These are phyloP conservation scores for Trametes hirsuta DNA, from an alignment of 1,284 basidiomycete genomes.

Conservation along the genomic window DNA sequence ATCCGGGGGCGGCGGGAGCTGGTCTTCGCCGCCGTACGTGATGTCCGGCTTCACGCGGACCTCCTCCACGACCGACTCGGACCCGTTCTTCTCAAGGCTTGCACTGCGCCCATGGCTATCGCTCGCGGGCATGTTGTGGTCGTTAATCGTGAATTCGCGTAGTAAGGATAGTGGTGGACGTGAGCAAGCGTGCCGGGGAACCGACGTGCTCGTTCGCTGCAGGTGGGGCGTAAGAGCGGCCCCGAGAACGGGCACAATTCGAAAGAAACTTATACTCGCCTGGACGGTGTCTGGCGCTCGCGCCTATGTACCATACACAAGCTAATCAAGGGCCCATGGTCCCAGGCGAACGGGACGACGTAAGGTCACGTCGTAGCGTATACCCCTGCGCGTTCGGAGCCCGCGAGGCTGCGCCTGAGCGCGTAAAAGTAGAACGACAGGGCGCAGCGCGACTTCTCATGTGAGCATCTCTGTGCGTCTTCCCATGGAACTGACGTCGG, in stretches of 20 bases:
- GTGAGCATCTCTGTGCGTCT: neutral
- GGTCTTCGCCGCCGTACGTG: conserved; percentile 30
- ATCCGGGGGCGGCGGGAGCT: conserved; percentile 48
- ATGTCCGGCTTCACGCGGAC: conserved; percentile 6
- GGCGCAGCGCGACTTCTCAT: conserved; percentile 3
- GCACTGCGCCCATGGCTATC: conserved; percentile 4
- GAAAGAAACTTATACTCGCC: neutral
- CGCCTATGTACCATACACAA: conserved; percentile 2
- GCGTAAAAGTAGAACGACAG: conserved; percentile 12
- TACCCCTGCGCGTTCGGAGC: neutral
- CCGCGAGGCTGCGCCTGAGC: neutral
- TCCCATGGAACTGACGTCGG: neutral
- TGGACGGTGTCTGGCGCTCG: neutral
- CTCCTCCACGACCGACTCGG: conserved; percentile 8
- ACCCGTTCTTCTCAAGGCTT: conserved; percentile 17
- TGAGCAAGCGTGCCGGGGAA: neutral
- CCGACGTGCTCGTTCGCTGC: neutral
- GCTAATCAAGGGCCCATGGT: conserved; percentile 2
- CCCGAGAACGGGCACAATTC: neutral
- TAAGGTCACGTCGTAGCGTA: neutral
- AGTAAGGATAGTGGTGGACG: neutral
- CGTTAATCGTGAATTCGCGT: neutral
- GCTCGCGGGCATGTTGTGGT: conserved; percentile 9
- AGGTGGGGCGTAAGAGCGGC: conserved; percentile 7
- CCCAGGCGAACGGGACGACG: neutral